A percentile compares a stretch with the other conserved stretches of the same genome.
Evolutionary conservation across 2,329 filamentous ascomycete species (phyloP).

Genomic region (Colletotrichum sp.): DNA sequence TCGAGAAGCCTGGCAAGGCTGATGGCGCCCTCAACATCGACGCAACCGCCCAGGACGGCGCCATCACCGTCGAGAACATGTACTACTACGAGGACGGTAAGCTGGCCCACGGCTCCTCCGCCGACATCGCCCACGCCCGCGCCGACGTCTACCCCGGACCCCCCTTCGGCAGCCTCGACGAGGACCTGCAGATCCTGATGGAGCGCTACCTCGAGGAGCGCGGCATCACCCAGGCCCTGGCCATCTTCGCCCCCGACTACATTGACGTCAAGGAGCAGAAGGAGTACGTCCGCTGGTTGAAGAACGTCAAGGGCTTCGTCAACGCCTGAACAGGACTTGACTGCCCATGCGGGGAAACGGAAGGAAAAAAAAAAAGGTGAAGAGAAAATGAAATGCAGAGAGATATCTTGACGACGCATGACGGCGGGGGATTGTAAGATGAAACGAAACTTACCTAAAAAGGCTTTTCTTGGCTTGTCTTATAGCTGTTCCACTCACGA

Average conservation of each 20-base stretch:
- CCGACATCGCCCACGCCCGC: slow-evolving; percentile 78
- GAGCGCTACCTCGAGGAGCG: slow-evolving; percentile 96
- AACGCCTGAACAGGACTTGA: slow-evolving; percentile 60
- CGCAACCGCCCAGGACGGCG: slow-evolving; percentile 83
- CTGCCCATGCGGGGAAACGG: not conserved
- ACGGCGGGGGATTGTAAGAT: slow-evolving; percentile 19
- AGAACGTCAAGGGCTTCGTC: slow-evolving; percentile 85
- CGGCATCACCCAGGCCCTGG: slow-evolving; percentile 85
- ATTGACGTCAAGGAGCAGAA: slow-evolving; percentile 98
- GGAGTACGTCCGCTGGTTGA: slow-evolving; percentile 92
- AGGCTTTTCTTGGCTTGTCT: slow-evolving; percentile 19
- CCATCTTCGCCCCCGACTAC: slow-evolving; percentile 92
- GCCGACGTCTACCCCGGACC: slow-evolving; percentile 87
- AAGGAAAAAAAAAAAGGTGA: not conserved
- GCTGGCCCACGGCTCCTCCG: slow-evolving; percentile 75
- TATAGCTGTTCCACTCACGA: slow-evolving; percentile 22
- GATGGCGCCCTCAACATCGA: slow-evolving; percentile 83
- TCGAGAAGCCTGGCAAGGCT: slow-evolving; percentile 81
- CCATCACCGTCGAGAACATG: slow-evolving; percentile 88
- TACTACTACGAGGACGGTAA: slow-evolving; percentile 83
- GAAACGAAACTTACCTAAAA: not conserved
- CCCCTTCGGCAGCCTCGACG: slow-evolving; percentile 91
- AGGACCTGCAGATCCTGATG: slow-evolving; percentile 90
- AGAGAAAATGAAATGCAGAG: not conserved
- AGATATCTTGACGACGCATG: slow-evolving; percentile 16